Evolutionary conservation across 176 grass and related monocot species (phyloP).

Genomic region (Tillandsia leiboldiana): DNA sequence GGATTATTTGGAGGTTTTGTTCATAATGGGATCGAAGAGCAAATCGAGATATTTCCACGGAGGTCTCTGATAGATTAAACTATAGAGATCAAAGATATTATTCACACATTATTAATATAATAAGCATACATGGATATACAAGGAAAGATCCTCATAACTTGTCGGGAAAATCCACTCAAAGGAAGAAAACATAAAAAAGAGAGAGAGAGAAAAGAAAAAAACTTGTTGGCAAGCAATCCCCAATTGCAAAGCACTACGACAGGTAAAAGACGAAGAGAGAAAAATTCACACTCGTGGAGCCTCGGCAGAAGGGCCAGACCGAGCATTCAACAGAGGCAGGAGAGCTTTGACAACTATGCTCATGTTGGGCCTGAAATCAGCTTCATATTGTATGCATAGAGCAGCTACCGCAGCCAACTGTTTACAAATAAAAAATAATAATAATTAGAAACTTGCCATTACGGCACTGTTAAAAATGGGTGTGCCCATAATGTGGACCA

Average conservation of each 20-base stretch:
- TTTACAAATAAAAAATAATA: neutral
- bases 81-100: too few species aligned
- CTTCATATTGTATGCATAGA: constrained; percentile 15
- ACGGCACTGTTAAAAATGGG: neutral
- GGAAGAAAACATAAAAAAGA: too few species aligned
- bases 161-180: too few species aligned
- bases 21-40: too few species aligned
- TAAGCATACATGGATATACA: too few species aligned
- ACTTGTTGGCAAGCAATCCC: neutral
- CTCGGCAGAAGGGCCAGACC: neutral
- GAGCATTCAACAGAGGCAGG: neutral
- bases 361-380: constrained; percentile 17
- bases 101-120: too few species aligned
- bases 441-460: neutral
- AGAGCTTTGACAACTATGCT: constrained; percentile 12
- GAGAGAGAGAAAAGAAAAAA: too few species aligned
- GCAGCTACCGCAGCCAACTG: constrained; percentile 10
- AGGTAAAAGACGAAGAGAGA: neutral
- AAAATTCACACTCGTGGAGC: neutral
- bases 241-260: neutral
- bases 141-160: too few species aligned
- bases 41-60: too few species aligned
- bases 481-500: neutral
- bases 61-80: too few species aligned
- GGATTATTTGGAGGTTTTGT: too few species aligned